Conservation (phyloP, 2,329 filamentous ascomycete species). For the Microdochium nivale region DNA sequence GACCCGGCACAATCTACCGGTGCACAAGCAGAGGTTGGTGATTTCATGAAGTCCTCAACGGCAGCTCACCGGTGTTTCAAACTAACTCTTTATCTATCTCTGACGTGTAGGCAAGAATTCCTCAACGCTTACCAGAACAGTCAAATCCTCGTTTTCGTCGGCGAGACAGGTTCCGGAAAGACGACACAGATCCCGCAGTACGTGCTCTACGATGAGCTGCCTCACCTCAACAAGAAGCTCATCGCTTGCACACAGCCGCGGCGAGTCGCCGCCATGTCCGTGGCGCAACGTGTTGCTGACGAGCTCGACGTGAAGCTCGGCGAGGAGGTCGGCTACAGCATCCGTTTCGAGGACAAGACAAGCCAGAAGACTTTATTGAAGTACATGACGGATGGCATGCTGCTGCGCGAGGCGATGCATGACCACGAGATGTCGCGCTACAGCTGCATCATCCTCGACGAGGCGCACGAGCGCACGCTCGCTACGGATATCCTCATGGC, state of each 20-base stretch:
- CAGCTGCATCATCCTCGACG: slow-evolving; percentile 96
- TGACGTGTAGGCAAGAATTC: slow-evolving; percentile 66
- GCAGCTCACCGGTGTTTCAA: not conserved
- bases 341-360: slow-evolving; percentile 96
- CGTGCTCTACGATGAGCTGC: slow-evolving; percentile 92
- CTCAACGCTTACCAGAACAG: slow-evolving; percentile 84
- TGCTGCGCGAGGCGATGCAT: slow-evolving; percentile 92
- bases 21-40: slow-evolving; percentile 78
- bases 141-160: slow-evolving; percentile 96
- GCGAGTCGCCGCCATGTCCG: slow-evolving; percentile 96
- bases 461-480: slow-evolving; percentile 95
- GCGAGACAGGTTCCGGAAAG: slow-evolving; percentile 98
- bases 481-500: slow-evolving; percentile 98
- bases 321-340: slow-evolving; percentile 95
- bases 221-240: slow-evolving; percentile 77
- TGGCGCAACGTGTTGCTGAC: slow-evolving; percentile 93
- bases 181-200: slow-evolving; percentile 99
- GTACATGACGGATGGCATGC: slow-evolving; percentile 99
- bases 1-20: slow-evolving; percentile 75
- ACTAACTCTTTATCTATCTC: slow-evolving; percentile 3
- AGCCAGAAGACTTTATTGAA: slow-evolving; percentile 84
- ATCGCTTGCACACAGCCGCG: slow-evolving; percentile 96
- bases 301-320: slow-evolving; percentile 92
- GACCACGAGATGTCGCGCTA: slow-evolving; percentile 88
- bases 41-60: not conserved